phyloP scores from a whole-genome alignment of 2,329 filamentous ascomycete genomes.

The Fusarium armeniacum region DNA sequence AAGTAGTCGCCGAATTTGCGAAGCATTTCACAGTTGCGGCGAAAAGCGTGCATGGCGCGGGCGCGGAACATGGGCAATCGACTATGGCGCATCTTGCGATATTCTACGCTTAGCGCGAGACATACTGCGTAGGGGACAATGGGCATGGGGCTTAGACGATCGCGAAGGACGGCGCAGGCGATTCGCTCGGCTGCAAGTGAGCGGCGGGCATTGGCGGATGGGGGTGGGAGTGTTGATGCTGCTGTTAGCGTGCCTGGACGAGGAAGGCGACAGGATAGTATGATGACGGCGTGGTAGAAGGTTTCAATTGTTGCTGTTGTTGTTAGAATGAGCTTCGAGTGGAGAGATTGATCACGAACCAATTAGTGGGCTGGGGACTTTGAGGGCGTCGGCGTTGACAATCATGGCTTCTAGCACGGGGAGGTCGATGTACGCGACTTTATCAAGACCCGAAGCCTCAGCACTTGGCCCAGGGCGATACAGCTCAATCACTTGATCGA shows the following conservation, averaged over 20 bases:
- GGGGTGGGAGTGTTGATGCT: constrained; percentile 61
- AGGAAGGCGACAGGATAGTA: constrained; percentile 71
- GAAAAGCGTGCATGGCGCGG: constrained; percentile 68
- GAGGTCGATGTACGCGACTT: constrained; percentile 65
- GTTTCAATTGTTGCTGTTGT: constrained; percentile 69
- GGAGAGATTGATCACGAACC: constrained; percentile 54
- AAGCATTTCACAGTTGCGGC: constrained; percentile 67
- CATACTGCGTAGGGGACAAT: constrained; percentile 74
- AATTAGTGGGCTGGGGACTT: constrained; percentile 63
- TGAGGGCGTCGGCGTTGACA: constrained; percentile 66
- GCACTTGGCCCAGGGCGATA: constrained; percentile 68
- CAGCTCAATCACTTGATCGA: constrained; percentile 71
- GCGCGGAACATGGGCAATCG: constrained; percentile 70
- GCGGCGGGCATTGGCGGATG: constrained; percentile 68
- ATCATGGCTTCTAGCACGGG: constrained; percentile 71
- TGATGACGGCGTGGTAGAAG: constrained; percentile 74
- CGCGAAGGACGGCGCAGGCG: constrained; percentile 65
- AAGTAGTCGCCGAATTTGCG: constrained; percentile 69
- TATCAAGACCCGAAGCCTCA: constrained; percentile 58
- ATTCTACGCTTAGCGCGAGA: constrained; percentile 72
- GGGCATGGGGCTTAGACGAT: constrained; percentile 67
- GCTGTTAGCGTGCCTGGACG: constrained; percentile 57
- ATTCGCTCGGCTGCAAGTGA: constrained; percentile 71
- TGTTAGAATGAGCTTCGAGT: constrained; percentile 35
- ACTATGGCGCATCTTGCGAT: constrained; percentile 74